Percentiles rank a stretch among this genome's conserved stretches.
These are phyloP conservation scores for Akanthomyces lecanii DNA, from an alignment of 2,329 filamentous ascomycete species.

Conservation along the genomic window DNA sequence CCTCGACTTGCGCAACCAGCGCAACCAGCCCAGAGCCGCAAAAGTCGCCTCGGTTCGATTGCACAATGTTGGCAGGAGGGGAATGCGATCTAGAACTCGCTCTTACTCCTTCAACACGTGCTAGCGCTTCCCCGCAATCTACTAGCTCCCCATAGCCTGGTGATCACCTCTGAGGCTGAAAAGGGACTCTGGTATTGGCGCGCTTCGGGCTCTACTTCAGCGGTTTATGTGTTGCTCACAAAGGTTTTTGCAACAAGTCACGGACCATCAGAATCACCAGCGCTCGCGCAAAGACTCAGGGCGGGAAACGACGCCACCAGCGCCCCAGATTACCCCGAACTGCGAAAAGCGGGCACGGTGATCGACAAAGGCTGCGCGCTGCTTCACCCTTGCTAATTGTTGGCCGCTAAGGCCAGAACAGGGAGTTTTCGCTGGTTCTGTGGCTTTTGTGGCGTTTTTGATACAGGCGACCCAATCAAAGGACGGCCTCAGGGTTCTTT, in stretches of 20 bases:
- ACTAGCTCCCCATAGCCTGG: not conserved
- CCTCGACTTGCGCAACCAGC: no score
- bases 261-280: not conserved
- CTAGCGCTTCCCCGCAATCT: no score
- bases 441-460: not conserved
- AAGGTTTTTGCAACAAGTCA: not conserved
- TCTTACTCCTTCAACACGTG: no score
- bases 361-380: not conserved
- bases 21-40: no score
- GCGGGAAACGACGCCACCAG: not conserved
- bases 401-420: not conserved
- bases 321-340: not conserved
- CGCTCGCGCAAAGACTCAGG: not conserved
- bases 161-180: not conserved
- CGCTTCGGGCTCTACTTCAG: not conserved
- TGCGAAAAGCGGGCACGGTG: not conserved
- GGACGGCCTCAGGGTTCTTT: not conserved
- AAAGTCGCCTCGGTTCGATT: no score
- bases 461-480: constrained; percentile 1
- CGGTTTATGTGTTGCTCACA: not conserved
- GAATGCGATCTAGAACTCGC: no score
- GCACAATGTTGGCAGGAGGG: no score
- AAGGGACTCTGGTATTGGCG: not conserved
- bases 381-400: not conserved
- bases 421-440: not conserved